Evolutionary conservation across 1,139 yeast genomes (phyloP).

Genomic region (Candida dubliniensis): DNA sequence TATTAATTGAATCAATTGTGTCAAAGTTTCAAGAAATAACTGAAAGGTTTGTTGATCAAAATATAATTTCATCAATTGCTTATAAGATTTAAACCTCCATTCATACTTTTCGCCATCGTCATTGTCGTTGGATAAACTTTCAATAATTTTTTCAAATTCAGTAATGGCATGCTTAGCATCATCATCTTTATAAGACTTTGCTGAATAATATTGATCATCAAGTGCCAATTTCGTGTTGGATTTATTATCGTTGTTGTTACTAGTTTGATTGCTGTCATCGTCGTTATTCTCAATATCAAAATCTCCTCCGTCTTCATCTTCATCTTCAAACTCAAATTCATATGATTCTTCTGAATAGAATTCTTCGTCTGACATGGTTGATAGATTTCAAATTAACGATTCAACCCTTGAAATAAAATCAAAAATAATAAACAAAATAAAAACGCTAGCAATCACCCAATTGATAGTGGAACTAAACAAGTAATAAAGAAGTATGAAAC

Average conservation of each 20-base stretch:
- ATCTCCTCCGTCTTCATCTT: conserved; percentile 33
- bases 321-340: conserved; percentile 67
- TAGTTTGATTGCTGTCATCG: conserved; percentile 8
- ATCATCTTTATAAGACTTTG: conserved; percentile 65
- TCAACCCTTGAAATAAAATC: neutral
- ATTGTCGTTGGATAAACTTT: conserved; percentile 26
- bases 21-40: conserved; percentile 30
- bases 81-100: conserved; percentile 60
- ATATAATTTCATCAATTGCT: conserved; percentile 63
- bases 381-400: neutral
- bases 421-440: neutral
- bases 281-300: conserved; percentile 22
- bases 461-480: neutral
- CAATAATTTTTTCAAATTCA: conserved; percentile 39
- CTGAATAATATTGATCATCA: conserved; percentile 60
- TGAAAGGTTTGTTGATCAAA: conserved; percentile 33
- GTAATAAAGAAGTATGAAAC: neutral
- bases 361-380: conserved; percentile 54
- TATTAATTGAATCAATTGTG: conserved; percentile 21
- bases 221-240: conserved; percentile 27
- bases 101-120: conserved; percentile 22
- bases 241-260: conserved; percentile 6
- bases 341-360: conserved; percentile 63
- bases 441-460: neutral
- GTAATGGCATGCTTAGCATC: conserved; percentile 48